Evolutionary conservation across 192 early-diverging fungal genomes (phyloP).

Genomic region (Phycomyces nitens): DNA sequence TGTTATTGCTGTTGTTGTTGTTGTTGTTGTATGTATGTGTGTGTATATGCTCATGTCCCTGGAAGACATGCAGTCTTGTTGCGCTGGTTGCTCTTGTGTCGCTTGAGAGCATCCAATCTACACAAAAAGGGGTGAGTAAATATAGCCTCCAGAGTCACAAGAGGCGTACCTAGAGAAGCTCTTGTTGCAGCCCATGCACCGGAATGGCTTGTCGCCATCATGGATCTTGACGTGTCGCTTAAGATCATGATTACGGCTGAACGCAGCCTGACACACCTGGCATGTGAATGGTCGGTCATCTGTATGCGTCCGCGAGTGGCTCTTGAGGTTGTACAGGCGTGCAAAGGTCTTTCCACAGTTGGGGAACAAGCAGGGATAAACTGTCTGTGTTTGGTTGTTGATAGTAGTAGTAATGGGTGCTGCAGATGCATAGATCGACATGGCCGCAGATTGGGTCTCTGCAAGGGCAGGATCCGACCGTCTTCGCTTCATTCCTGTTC

Average conservation of each 20-base stretch:
- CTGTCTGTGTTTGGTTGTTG: conserved; percentile 33
- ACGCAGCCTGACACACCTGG: conserved; percentile 34
- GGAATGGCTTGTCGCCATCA: conserved; percentile 73
- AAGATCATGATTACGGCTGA: conserved; percentile 72
- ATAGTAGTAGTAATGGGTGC: conserved; percentile 26
- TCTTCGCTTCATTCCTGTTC: conserved; percentile 10
- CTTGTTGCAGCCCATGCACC: conserved; percentile 68
- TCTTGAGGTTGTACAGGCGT: conserved; percentile 83
- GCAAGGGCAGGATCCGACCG: conserved; percentile 19
- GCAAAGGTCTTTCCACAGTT: conserved; percentile 84
- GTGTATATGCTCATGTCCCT: background rate
- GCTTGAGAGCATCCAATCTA: conserved; percentile 61
- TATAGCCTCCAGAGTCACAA: background rate
- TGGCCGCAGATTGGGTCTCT: conserved; percentile 23
- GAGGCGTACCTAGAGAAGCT: conserved; percentile 58
- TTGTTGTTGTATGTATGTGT: background rate
- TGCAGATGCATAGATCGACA: conserved; percentile 31
- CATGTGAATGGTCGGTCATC: conserved; percentile 71
- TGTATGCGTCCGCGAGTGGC: conserved; percentile 77
- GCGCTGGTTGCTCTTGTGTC: conserved; percentile 46
- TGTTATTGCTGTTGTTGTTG: too few relatives aligned
- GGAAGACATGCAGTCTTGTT: conserved; percentile 16
- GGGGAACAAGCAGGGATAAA: conserved; percentile 58
- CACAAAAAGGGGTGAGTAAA: background rate
- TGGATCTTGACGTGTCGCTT: conserved; percentile 77